Base-by-base conservation (phyloP, 805 yeast species). In the Jamesozyma spencerorum region DNA sequence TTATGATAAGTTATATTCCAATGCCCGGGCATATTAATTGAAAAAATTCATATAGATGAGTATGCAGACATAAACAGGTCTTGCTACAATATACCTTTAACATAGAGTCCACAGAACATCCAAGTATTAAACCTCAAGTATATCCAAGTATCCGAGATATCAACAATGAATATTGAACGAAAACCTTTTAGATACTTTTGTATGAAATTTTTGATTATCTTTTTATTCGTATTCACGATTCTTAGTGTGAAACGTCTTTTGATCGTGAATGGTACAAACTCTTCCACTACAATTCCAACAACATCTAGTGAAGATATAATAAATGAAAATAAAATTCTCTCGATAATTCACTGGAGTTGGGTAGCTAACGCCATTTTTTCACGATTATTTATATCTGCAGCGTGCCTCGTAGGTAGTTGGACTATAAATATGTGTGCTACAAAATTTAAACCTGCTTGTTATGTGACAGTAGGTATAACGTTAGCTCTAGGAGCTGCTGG, bases 261-360 rank as follows among this genome's bases (percentile, higher is more conserved):
- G 7, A 5, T 11, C 5, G 34, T 29, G 20, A 7, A n/a, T 6
- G 17, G 7, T 6, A 17, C 10, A 5, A 31, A 17, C 13, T 31
- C 34, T 31, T n/a, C 7, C 6, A 14, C 6, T 18, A 18, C 12
- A 5, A 6, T 17, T 31, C 20, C 7, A 31, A 17, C 5, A 5
- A 31, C 18, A 14, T 17, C 18, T 12, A 31, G 12, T 15, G 34
- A n/a, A 11, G 18, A 14, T 15, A 17, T 20, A 8, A 14, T 13
- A 17, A 14, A 5, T 5, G 20, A 5, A 6, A 18, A 14, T 31
- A 6, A 6, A 15, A 6, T 31, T 6, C 10, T 6, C 12, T 13
- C 34, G 5, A 17, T 18, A 17, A 20, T 18, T 6, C 38, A 27
- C n/a, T 36, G 38, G 38, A 36, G 26, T 27, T 36, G 38, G 38